Percentiles rank a stretch among this genome's conserved stretches.
phyloP scores from a whole-genome alignment of 2,329 filamentous ascomycete genomes.

The Orbilia ellipsospora region DNA sequence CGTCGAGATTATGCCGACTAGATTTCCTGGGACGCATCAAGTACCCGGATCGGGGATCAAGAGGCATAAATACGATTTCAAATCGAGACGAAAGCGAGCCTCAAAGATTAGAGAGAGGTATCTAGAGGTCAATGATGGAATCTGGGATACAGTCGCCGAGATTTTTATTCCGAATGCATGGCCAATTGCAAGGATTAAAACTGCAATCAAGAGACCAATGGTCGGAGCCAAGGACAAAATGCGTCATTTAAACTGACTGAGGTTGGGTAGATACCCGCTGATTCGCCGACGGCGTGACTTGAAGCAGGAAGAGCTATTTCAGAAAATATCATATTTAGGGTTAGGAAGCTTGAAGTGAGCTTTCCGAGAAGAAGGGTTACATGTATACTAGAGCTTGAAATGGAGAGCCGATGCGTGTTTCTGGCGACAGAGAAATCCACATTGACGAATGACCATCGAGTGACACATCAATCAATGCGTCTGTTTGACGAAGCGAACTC shows the following conservation, averaged over 20 bases:
- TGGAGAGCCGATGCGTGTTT: too few relatives aligned
- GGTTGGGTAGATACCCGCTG: too few relatives aligned
- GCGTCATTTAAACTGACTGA: too few relatives aligned
- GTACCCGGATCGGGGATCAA: background rate
- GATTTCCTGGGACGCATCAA: background rate
- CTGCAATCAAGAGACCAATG: constrained; percentile 19
- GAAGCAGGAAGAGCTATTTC: too few relatives aligned
- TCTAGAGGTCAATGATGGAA: constrained; percentile 37
- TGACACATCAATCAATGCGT: too few relatives aligned
- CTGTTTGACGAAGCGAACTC: background rate
- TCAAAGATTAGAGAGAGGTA: constrained; percentile 28
- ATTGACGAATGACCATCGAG: too few relatives aligned
- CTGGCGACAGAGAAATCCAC: too few relatives aligned
- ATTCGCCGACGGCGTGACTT: too few relatives aligned
- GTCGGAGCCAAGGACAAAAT: background rate
- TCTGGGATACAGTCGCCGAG: constrained; percentile 32
- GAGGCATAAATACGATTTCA: background rate
- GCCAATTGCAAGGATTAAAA: constrained; percentile 29
- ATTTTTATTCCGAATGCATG: constrained; percentile 45
- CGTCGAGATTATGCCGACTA: background rate
- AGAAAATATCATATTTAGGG: background rate
- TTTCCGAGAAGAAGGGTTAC: too few relatives aligned
- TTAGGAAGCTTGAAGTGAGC: background rate
- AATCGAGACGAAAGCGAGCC: constrained; percentile 2
- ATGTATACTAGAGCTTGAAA: too few relatives aligned